phyloP scores from a whole-genome alignment of 768 basidiomycete species.

The Mycena venus region DNA sequence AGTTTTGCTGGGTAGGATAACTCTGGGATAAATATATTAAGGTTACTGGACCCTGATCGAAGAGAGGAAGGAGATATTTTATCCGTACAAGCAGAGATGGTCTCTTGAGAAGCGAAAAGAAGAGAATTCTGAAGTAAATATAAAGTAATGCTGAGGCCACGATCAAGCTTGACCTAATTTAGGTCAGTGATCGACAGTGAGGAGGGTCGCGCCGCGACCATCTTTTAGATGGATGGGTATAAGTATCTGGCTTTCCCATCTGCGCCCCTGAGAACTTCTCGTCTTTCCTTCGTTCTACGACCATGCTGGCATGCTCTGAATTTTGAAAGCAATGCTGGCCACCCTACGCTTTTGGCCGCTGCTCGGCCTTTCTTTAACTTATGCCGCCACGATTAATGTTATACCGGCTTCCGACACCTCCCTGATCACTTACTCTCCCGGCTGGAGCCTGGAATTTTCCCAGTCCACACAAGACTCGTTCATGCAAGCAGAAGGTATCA shows the following conservation, averaged over 20 bases:
- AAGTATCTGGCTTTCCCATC: not conserved
- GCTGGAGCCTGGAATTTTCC: slow-evolving; percentile 28
- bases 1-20: no score
- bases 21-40: no score
- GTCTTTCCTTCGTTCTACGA: slow-evolving; percentile 1
- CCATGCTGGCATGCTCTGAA: slow-evolving; percentile 34
- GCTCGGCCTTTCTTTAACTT: slow-evolving; percentile 7
- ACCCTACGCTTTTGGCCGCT: slow-evolving; percentile 15
- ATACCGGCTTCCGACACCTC: slow-evolving; percentile 16
- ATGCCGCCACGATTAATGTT: slow-evolving; percentile 19
- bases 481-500: not conserved
- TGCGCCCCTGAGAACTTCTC: slow-evolving; percentile 14
- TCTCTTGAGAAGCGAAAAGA: no score
- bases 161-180: no score
- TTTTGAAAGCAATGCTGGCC: slow-evolving; percentile 24
- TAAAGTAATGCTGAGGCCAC: no score
- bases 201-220: no score
- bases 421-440: slow-evolving; percentile 23
- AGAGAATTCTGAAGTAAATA: no score
- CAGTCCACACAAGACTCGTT: not conserved
- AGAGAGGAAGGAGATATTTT: no score
- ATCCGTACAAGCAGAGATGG: no score
- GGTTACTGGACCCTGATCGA: no score
- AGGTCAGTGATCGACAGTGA: no score
- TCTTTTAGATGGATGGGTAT: not conserved